Percentiles rank a stretch among this genome's conserved stretches.
phyloP scores from a whole-genome alignment of 2,329 filamentous ascomycete genomes.

The Cladophialophora immunda region DNA sequence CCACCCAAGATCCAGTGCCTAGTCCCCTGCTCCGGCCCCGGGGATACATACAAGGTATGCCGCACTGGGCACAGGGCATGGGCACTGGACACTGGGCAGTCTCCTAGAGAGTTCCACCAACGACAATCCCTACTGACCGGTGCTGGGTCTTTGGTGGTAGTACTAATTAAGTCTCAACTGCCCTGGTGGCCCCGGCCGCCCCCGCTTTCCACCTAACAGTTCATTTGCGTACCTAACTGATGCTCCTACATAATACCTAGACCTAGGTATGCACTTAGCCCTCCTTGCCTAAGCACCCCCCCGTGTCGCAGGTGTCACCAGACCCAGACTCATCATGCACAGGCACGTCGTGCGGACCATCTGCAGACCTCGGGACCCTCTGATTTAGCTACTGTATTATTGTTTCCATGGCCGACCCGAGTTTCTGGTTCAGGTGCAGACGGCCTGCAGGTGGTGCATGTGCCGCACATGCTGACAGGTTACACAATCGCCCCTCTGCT shows the following conservation, averaged over 20 bases:
- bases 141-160: background rate
- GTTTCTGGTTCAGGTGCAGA: slow-evolving; percentile 21
- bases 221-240: too few species aligned
- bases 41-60: background rate
- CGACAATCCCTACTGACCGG: background rate
- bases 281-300: too few species aligned
- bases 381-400: background rate
- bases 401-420: slow-evolving; percentile 20
- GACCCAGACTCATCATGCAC: background rate
- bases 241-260: too few species aligned
- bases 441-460: background rate
- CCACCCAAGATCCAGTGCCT: too few species aligned
- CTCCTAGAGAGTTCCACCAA: too few species aligned
- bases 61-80: background rate
- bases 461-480: slow-evolving; percentile 5
- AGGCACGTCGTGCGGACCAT: too few species aligned
- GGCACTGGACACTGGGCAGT: background rate
- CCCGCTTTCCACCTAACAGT: too few species aligned
- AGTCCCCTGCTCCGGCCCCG: background rate
- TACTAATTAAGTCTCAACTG: too few species aligned
- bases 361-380: background rate
- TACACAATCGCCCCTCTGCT: slow-evolving; percentile 3
- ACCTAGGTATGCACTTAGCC: too few species aligned
- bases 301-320: too few species aligned
- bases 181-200: too few species aligned